These are phyloP conservation scores for Calocybe gangraenosa DNA, from an alignment of 768 basidiomycete species.

Conservation along the genomic window DNA sequence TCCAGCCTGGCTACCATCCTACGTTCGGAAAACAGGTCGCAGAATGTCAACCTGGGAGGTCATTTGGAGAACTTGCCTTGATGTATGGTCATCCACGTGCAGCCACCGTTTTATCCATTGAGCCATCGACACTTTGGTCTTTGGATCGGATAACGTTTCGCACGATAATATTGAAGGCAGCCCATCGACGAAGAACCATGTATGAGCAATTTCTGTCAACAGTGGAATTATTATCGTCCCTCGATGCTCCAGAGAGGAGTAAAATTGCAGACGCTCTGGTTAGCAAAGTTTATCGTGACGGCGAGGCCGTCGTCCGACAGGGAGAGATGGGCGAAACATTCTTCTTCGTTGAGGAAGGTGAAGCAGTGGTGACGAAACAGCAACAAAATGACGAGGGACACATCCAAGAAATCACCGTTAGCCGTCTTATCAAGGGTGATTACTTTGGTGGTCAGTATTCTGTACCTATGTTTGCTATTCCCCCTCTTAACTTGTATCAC, in stretches of 20 bases:
- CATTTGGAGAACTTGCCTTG: slow-evolving; percentile 93
- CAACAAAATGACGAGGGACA: slow-evolving; percentile 56
- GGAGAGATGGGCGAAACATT: slow-evolving; percentile 97
- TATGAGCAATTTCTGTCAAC: slow-evolving; percentile 95
- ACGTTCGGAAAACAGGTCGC: slow-evolving; percentile 79
- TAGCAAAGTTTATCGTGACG: slow-evolving; percentile 76
- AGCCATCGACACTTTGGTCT: slow-evolving; percentile 85
- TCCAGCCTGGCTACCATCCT: slow-evolving; percentile 63
- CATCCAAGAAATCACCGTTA: slow-evolving; percentile 64
- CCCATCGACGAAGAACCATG: slow-evolving; percentile 87
- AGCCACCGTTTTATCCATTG: slow-evolving; percentile 86
- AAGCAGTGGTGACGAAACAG: slow-evolving; percentile 81
- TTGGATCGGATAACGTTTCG: slow-evolving; percentile 98
- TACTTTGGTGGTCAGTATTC: slow-evolving; percentile 88
- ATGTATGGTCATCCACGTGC: slow-evolving; percentile 98
- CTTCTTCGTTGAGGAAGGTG: slow-evolving; percentile 95
- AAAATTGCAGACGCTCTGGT: slow-evolving; percentile 97
- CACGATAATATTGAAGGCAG: slow-evolving; percentile 92
- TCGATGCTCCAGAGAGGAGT: slow-evolving; percentile 85
- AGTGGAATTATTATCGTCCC: slow-evolving; percentile 80
- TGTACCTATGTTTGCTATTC: slow-evolving; percentile 5
- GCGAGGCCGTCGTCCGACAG: slow-evolving; percentile 83
- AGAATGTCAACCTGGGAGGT: slow-evolving; percentile 78
- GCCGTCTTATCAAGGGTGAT: slow-evolving; percentile 81
- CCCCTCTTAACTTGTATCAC: neutral